Evolutionary conservation across 2,329 filamentous ascomycete genomes (phyloP).

Genomic region (Beauveria sp.): DNA sequence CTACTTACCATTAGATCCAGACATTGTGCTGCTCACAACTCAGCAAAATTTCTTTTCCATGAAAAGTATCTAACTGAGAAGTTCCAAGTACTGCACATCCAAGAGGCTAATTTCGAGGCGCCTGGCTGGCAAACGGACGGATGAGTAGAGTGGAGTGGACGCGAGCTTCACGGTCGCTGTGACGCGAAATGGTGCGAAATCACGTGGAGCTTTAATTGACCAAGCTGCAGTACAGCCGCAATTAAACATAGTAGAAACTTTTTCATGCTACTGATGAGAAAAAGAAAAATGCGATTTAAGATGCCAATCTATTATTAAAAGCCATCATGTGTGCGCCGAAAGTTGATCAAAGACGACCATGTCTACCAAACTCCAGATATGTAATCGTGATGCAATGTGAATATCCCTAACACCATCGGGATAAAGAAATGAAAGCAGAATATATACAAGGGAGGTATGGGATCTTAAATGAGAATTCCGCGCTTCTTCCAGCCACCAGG

Average conservation of each 20-base stretch:
- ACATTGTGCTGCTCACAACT: background rate
- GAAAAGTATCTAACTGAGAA: background rate
- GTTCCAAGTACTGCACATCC: background rate
- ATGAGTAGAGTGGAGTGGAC: background rate
- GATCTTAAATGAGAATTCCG: slow-evolving; percentile 55
- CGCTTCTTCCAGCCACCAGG: slow-evolving; percentile 66
- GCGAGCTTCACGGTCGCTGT: background rate
- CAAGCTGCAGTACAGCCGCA: background rate
- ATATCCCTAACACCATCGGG: background rate
- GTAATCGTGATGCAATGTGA: background rate
- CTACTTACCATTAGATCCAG: background rate
- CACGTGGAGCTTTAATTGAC: slow-evolving; percentile 10
- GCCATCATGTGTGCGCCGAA: background rate
- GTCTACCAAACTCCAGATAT: slow-evolving; percentile 6
- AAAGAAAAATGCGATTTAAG: background rate
- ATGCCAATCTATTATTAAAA: background rate
- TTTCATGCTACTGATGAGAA: background rate
- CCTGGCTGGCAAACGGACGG: background rate
- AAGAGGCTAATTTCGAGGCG: background rate
- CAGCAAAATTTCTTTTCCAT: background rate
- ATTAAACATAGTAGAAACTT: background rate
- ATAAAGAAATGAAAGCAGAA: background rate
- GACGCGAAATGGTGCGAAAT: slow-evolving; percentile 11
- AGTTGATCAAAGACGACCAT: background rate
- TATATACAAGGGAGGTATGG: background rate